Evolutionary conservation across 768 basidiomycete species (phyloP), one percentile per base, ranked within the genome.

Genomic region (Boletellus sp.): DNA sequence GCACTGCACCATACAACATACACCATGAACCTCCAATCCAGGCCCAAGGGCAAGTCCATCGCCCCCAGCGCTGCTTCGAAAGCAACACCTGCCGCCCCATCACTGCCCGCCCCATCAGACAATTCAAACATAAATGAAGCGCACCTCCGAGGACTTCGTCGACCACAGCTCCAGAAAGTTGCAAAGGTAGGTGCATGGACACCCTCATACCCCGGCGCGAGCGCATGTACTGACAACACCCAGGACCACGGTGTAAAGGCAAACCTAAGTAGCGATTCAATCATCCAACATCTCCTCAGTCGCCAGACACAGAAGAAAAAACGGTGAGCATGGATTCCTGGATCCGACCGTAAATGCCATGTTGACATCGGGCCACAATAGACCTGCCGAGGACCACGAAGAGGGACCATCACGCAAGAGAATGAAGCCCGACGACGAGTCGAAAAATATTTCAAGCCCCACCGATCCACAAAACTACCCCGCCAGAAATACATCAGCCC

Each of bases 211-310:
- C 26, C 16, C 22, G 10, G 3, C 23, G 17, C 9, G 35, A 11
- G 6, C 4, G 2, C 3, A 15, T 9, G 15, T 20, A 32, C 33
- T 51, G 20, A 63, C 19, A 31, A 32, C 17, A 12, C 16, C n/a
- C 42, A 67, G 65, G 53, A 45, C 17, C 40, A 20, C 10, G 52
- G 48, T 22, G 52, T 65, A 3, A 62, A 54, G 32, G 60, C 58
- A 6, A 67, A 69, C 31, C 38, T 48, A 31, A 66, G 64, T 52
- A 68, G 55, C 32, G 59, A 64, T 22, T 11, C 37, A 8, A 65
- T 66, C n/a, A 58, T 68, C 7, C 54, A 28, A 40, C 51, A 47
- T 17, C n/a, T 69, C 28, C 39, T 45, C n/a, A 55, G 44, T 34
- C 36, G 56, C 22, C 50, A 50, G 35, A 17, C 15, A 22, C 41